A percentile compares a stretch with the other conserved stretches of the same genome.
phyloP scores from a whole-genome alignment of 805 yeast species.

The Candida schatavii region DNA sequence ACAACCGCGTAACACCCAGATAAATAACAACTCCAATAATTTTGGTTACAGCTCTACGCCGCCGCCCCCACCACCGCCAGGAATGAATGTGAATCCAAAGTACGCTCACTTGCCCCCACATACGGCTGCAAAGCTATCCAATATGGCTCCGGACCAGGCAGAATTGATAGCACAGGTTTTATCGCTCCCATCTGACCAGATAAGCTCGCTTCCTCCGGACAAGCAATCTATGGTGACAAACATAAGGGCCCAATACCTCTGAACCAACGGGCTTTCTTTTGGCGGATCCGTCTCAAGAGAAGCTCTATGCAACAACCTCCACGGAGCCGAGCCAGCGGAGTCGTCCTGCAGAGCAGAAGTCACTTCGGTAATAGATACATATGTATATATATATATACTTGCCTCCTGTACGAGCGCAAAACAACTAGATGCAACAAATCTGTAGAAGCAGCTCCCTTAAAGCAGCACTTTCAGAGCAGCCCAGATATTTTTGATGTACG shows the following conservation, averaged over 20 bases:
- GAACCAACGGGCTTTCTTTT: no score
- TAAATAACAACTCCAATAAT: not conserved
- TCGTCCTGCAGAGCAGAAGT: no score
- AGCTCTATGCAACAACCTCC: no score
- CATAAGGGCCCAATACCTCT: slow-evolving; percentile 53
- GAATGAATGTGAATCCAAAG: slow-evolving; percentile 13
- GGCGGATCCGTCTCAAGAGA: no score
- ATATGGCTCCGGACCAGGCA: slow-evolving; percentile 57
- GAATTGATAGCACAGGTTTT: slow-evolving; percentile 53
- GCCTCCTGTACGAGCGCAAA: no score
- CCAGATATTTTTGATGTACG: no score
- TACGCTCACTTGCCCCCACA: slow-evolving; percentile 50
- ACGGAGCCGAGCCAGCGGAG: no score
- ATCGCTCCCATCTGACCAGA: slow-evolving; percentile 48
- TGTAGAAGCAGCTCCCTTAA: no score
- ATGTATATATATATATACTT: no score
- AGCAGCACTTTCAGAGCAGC: no score
- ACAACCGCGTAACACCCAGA: slow-evolving; percentile 9
- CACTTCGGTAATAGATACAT: no score
- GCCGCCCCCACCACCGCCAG: slow-evolving; percentile 14
- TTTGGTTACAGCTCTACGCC: not conserved
- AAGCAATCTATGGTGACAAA: slow-evolving; percentile 55
- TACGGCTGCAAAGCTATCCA: slow-evolving; percentile 49
- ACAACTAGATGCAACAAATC: not conserved
- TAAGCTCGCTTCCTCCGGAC: slow-evolving; percentile 47